A percentile compares a stretch with the other conserved stretches of the same genome.
Evolutionary conservation across 2,329 filamentous ascomycete species (phyloP).

Genomic region (Nemania sp.): DNA sequence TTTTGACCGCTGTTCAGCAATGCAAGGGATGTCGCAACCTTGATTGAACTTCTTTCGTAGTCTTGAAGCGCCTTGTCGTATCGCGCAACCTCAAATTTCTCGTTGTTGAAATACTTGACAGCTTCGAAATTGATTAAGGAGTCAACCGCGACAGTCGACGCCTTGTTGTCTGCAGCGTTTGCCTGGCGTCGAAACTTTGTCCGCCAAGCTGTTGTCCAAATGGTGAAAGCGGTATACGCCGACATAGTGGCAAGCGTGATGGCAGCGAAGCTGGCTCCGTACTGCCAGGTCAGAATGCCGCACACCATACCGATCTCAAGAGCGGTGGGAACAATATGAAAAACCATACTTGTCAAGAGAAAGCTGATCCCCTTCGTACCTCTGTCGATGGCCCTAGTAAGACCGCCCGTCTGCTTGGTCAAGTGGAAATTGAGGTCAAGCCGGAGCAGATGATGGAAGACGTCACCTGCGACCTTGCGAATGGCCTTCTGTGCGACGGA

Average conservation of each 20-base stretch:
- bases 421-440: slow-evolving; percentile 94
- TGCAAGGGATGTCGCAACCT: slow-evolving; percentile 90
- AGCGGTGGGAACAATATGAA: slow-evolving; percentile 91
- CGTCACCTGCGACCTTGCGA: slow-evolving; percentile 83
- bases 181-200: slow-evolving; percentile 95
- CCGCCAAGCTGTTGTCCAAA: slow-evolving; percentile 93
- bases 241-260: slow-evolving; percentile 92
- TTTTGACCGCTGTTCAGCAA: slow-evolving; percentile 95
- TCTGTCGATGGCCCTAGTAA: slow-evolving; percentile 92
- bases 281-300: slow-evolving; percentile 94
- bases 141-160: slow-evolving; percentile 92
- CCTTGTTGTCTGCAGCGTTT: slow-evolving; percentile 94
- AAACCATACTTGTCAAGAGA: slow-evolving; percentile 95
- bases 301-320: slow-evolving; percentile 95
- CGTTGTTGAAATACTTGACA: slow-evolving; percentile 99
- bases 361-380: slow-evolving; percentile 99
- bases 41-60: slow-evolving; percentile 95
- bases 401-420: slow-evolving; percentile 87
- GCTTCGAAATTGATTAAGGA: slow-evolving; percentile 98
- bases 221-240: slow-evolving; percentile 94
- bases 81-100: slow-evolving; percentile 86
- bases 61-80: slow-evolving; percentile 85
- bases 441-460: slow-evolving; percentile 86
- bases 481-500: slow-evolving; percentile 98
- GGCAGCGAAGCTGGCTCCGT: slow-evolving; percentile 86